phyloP scores from a whole-genome alignment of 225 moss, liverwort and hornwort genomes.

The Sphagnum tenellum region DNA sequence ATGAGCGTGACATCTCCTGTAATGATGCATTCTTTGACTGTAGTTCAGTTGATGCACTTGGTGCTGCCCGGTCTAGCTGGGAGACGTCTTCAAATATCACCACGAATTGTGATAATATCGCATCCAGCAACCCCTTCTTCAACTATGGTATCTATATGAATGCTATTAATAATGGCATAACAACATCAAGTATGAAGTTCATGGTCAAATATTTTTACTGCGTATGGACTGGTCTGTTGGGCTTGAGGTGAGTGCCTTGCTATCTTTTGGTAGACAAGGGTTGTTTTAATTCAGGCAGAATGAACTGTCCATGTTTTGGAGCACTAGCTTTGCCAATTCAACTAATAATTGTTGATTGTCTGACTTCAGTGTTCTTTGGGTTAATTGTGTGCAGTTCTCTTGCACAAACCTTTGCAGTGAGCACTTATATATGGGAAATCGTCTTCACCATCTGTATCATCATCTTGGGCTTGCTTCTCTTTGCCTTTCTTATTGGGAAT shows the following conservation, averaged over 20 bases:
- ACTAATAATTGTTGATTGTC: no score
- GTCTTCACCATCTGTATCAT: constrained; percentile 51
- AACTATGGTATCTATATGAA: constrained; percentile 26
- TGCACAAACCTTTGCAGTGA: constrained; percentile 36
- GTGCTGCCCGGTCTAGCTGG: background rate
- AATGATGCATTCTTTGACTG: background rate
- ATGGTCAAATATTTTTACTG: constrained; percentile 47
- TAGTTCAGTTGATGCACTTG: background rate
- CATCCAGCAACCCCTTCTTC: constrained; percentile 9
- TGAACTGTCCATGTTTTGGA: no score
- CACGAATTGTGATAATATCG: constrained; percentile 1
- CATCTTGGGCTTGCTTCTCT: constrained; percentile 44
- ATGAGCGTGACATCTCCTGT: background rate
- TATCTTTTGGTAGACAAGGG: no score
- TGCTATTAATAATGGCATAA: constrained; percentile 15
- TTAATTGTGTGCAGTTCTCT: constrained; percentile 27
- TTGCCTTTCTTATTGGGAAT: constrained; percentile 59
- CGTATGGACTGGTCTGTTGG: constrained; percentile 45
- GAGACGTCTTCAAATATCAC: background rate
- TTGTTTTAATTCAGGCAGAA: no score
- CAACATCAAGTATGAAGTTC: constrained; percentile 9
- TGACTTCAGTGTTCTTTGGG: no score
- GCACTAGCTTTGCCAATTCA: no score
- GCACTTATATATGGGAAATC: constrained; percentile 45
- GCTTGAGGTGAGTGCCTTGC: constrained; percentile 16